Evolutionary conservation across 225 moss, liverwort and hornwort species (phyloP), one percentile per base, ranked within the genome.

Genomic region (Polytrichum commune): DNA sequence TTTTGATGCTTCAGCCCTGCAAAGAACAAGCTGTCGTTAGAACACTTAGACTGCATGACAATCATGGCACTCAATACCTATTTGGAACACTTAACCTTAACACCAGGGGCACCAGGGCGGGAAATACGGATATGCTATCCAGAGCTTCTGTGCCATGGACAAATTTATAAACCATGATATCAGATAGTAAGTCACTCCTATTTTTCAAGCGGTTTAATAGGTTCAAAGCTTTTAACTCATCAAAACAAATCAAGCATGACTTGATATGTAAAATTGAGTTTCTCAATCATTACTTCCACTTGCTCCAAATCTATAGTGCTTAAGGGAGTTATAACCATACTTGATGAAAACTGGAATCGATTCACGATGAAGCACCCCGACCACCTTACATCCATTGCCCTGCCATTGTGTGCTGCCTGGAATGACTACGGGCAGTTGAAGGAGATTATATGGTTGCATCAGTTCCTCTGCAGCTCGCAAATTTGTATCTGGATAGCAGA

Each of bases 341-440:
- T 82, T 80, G 70, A 85, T 79, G 57, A 68, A 78, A 32, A 56
- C 28, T 54, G 73, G 54, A n/a, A 88, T 80, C 2, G 9, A 58
- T 27, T 72, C 65, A 0, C 55, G 24, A 66, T 82, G 64, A 10
- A 88, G n/a, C 3, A 88, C 67, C 0, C 88, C 88, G 27, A 88
- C 84, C n/a, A 88, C 81, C 69, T 85, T 84, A 55, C 82, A 79
- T 62, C 79, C 81, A 32, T 79, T 82, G 1, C 84, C 84, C 64
- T 87, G 84, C 88, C 88, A 88, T 65, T 82, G 88, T 69, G 77
- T 82, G 29, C 88, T 84, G 65, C 77, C 20, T 0, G 75, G 84
- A 22, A 82, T 85, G 7, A 88, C 82, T 23, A 88, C 82, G 60
- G 88, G 84, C 68, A 88, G 71, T 69, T 84, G 84, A 70, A 60